phyloP scores from a whole-genome alignment of 768 basidiomycete genomes.

The Termitomyces eurrhizus region DNA sequence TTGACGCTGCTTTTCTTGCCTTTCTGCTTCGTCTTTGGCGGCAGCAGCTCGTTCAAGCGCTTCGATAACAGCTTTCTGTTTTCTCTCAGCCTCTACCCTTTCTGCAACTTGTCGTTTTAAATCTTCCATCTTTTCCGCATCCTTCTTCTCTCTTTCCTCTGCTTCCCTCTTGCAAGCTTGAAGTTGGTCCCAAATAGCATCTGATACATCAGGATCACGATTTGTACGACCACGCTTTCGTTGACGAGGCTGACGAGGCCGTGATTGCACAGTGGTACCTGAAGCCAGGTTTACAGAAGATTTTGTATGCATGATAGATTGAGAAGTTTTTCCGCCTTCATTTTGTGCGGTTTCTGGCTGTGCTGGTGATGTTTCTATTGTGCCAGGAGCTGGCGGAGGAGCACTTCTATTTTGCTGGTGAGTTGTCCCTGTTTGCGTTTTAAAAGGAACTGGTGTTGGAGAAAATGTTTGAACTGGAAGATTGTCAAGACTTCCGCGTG shows the following conservation, averaged over 20 bases:
- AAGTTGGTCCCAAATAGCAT: constrained; percentile 48
- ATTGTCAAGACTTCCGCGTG: not conserved
- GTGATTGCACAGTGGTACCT: not conserved
- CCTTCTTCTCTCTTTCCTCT: constrained; percentile 12
- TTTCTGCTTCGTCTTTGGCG: constrained; percentile 22
- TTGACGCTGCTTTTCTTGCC: constrained; percentile 26
- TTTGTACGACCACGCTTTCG: not conserved
- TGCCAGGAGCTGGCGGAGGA: not conserved
- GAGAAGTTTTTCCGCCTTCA: not conserved
- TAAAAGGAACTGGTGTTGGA: not conserved
- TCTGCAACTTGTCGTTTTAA: constrained; percentile 16
- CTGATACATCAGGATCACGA: constrained; percentile 51
- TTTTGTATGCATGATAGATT: not conserved
- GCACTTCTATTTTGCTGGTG: not conserved
- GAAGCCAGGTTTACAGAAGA: not conserved
- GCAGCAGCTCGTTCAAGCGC: constrained; percentile 14
- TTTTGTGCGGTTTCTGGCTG: not conserved
- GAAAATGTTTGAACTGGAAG: not conserved
- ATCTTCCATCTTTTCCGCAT: constrained; percentile 6
- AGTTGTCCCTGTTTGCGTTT: not conserved
- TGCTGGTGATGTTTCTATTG: not conserved
- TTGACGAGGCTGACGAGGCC: not conserved
- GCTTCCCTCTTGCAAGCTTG: constrained; percentile 34
- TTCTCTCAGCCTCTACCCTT: constrained; percentile 16
- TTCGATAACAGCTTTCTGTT: constrained; percentile 18